Evolutionary conservation across 352 stramenopile species (phyloP), one percentile per base, ranked within the genome.

Genomic region (Phytopythium delawarense): DNA sequence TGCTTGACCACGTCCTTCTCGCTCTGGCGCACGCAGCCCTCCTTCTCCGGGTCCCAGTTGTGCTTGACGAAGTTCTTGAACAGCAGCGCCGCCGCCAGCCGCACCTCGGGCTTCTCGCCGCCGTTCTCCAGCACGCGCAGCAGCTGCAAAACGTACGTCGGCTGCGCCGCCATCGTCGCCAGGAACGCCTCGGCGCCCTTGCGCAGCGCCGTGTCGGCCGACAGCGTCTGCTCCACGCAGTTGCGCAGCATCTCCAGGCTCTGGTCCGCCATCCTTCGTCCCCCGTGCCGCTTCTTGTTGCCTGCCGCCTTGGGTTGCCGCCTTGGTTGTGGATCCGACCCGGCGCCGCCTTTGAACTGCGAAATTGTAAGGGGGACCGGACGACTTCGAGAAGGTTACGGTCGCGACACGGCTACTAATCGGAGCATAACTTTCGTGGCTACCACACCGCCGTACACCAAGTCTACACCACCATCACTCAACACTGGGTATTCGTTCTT

Each of bases 1-100:
- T 88, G 84, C 82, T 99, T 99, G 60, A 99, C 98, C 28, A 97
- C 67, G 18, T 77, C 73, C 49, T 98, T 97, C 75, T 99, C 97
- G 7, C 72, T 67, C 40, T 75, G 50, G 20, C 74, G 65, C n/a
- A 98, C 70, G 61, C 74, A 82, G n/a, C 75, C 76, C 52, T 89
- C 64, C 70, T 84, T 92, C 71, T 91, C 82, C 9, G 91, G 90
- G 59, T 97, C 94, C 98, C 98, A 99, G 66, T 94, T 95, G 57
- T 97, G 91, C 80, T 98, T 98, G 63, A 99, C 90, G 54, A 98
- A 87, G 82, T 99, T 99, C 73, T 99, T 99, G 79, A 99, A 99
- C 12, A 88, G 71, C 62, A 96, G 59, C 61, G 84, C 84, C 5
- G 84, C 81, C 40, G 84, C 76, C 15, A 95, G 77, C 15, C 86